Conservation (phyloP, 257 asterid species). For the Anisodus tanguticus region DNA sequence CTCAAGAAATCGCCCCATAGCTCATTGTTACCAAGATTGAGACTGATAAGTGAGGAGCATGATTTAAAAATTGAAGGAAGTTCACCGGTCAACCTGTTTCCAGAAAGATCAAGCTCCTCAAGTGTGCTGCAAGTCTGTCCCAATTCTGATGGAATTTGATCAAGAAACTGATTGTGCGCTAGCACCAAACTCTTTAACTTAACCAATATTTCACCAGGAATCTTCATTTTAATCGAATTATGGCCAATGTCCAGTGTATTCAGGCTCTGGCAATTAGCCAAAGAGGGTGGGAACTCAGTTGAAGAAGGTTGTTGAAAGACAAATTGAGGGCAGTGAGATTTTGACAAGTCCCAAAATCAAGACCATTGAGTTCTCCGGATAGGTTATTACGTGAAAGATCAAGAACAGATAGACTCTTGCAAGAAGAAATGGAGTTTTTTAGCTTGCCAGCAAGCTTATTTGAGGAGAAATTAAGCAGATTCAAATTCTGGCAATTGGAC, state of each 20-base stretch:
- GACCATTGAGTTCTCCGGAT: constrained; percentile 49
- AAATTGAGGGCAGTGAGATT: constrained; percentile 62
- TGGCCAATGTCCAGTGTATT: constrained; percentile 62
- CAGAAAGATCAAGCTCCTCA: constrained; percentile 82
- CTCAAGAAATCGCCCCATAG: constrained; percentile 75
- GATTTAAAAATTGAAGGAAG: constrained; percentile 58
- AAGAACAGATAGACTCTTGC: constrained; percentile 59
- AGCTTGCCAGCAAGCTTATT: constrained; percentile 62
- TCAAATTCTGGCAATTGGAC: constrained; percentile 64
- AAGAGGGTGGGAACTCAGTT: constrained; percentile 55
- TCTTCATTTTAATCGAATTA: constrained; percentile 50
- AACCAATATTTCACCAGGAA: constrained; percentile 60
- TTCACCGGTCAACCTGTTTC: constrained; percentile 62
- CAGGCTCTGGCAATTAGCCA: constrained; percentile 64
- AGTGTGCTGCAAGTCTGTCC: constrained; percentile 58
- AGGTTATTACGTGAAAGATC: constrained; percentile 79
- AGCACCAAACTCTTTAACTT: constrained; percentile 55
- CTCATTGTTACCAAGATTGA: constrained; percentile 73
- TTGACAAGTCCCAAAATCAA: constrained; percentile 57
- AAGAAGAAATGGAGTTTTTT: constrained; percentile 45
- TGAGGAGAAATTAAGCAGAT: constrained; percentile 57
- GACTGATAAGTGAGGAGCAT: constrained; percentile 61
- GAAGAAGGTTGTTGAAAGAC: constrained; percentile 65
- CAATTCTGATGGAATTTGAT: constrained; percentile 70
- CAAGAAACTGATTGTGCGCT: constrained; percentile 59